These are phyloP conservation scores for Fusarium sp. DNA, from an alignment of 2,329 filamentous ascomycete species.

Conservation along the genomic window DNA sequence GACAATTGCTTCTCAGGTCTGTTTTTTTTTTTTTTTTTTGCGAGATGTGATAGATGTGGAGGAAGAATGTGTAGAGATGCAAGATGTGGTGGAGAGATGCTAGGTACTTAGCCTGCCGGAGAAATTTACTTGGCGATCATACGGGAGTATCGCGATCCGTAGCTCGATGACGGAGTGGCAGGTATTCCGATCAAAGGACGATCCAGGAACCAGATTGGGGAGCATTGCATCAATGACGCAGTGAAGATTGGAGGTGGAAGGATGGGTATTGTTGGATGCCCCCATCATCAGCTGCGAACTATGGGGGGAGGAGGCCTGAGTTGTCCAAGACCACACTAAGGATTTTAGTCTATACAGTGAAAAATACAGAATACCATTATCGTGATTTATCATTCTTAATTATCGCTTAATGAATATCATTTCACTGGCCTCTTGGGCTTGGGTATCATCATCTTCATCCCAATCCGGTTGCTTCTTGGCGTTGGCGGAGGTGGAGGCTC, in stretches of 20 bases:
- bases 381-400: background rate
- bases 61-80: conserved; percentile 14
- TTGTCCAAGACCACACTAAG: background rate
- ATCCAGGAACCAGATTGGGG: background rate
- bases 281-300: background rate
- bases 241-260: background rate
- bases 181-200: background rate
- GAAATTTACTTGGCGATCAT: background rate
- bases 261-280: background rate
- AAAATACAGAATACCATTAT: background rate
- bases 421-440: background rate
- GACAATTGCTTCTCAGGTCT: background rate
- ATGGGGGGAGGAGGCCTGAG: background rate
- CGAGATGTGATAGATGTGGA: conserved; percentile 33
- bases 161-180: background rate
- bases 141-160: background rate
- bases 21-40: conserved; percentile 6
- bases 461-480: background rate
- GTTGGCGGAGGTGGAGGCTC: background rate
- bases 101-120: background rate
- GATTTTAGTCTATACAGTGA: background rate
- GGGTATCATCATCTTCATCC: background rate
- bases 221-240: background rate
- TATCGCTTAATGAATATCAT: background rate
- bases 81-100: background rate